A percentile compares a stretch with the other conserved stretches of the same genome.
Conservation (phyloP, 2,329 filamentous ascomycete genomes). For the Hypoxylon sp. region DNA sequence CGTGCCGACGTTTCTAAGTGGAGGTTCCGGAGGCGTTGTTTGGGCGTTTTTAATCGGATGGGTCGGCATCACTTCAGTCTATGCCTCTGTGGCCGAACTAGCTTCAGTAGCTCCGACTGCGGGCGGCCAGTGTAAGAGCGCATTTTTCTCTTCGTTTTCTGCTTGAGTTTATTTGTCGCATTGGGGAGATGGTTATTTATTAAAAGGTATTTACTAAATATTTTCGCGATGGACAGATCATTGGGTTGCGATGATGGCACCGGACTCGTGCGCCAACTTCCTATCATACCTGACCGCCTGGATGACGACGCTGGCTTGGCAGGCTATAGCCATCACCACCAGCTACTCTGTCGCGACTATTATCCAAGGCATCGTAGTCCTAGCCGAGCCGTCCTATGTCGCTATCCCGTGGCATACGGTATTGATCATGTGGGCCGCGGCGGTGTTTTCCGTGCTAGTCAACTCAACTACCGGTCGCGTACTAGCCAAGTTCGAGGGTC, state of each 20-base stretch:
- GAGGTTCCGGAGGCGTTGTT: conserved; percentile 66
- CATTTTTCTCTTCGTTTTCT: background rate
- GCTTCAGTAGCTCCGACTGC: conserved; percentile 47
- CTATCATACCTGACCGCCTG: conserved; percentile 48
- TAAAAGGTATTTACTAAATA: conserved; percentile 21
- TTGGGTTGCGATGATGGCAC: conserved; percentile 50
- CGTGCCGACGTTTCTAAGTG: conserved; percentile 61
- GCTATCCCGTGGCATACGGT: conserved; percentile 46
- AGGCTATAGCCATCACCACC: conserved; percentile 41
- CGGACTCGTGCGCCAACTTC: conserved; percentile 39
- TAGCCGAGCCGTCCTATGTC: conserved; percentile 41
- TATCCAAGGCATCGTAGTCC: conserved; percentile 47
- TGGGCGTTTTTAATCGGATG: conserved; percentile 66
- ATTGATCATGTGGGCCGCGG: conserved; percentile 46
- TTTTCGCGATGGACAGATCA: conserved; percentile 31
- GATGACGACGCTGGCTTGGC: conserved; percentile 48
- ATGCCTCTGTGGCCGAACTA: conserved; percentile 46
- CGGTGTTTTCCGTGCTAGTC: conserved; percentile 38
- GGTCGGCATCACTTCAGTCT: conserved; percentile 62
- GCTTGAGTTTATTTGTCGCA: conserved; percentile 4
- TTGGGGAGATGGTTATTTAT: background rate
- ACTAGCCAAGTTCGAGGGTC: conserved; percentile 47
- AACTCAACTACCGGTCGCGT: conserved; percentile 45
- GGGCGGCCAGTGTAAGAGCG: conserved; percentile 42
- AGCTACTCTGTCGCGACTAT: conserved; percentile 44